A percentile compares a stretch with the other conserved stretches of the same genome.
phyloP scores from a whole-genome alignment of 192 early-diverging fungal genomes.

The Entomortierella beljakovae region DNA sequence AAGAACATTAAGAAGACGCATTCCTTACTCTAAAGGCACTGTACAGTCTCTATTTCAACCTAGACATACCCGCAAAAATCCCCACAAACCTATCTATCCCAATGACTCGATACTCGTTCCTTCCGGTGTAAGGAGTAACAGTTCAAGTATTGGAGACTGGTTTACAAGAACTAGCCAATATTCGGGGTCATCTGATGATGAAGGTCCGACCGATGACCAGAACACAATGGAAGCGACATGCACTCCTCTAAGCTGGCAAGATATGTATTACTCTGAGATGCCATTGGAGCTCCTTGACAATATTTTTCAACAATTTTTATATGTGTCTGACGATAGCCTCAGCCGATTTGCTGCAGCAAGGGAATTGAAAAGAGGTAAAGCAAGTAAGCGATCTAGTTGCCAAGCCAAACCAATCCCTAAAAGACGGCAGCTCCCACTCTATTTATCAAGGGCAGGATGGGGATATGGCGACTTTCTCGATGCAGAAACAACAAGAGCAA shows the following conservation, averaged over 20 bases:
- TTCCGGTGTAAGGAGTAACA: background rate
- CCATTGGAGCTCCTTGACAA: constrained; percentile 22
- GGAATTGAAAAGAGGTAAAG: constrained; percentile 1
- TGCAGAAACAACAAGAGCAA: background rate
- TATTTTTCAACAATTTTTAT: constrained; percentile 11
- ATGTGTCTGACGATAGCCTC: constrained; percentile 8
- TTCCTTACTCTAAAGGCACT: background rate
- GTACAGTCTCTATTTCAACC: background rate
- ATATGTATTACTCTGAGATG: constrained; percentile 26
- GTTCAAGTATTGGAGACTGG: background rate
- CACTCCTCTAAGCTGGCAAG: background rate
- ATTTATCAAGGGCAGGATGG: background rate
- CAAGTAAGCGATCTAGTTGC: background rate
- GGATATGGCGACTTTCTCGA: background rate
- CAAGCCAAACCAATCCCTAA: background rate
- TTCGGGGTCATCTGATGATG: background rate
- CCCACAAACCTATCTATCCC: background rate
- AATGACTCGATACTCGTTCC: constrained; percentile 8
- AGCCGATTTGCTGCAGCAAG: constrained; percentile 6
- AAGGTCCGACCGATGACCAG: background rate
- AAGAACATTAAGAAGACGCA: background rate
- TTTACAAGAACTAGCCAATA: background rate
- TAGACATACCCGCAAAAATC: background rate
- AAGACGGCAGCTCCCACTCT: background rate
- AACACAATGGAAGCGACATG: background rate